Percentiles rank a stretch among this genome's conserved stretches.
Conservation (phyloP, 495 filamentous ascomycete species). For the Antarctomyces pellizariae region DNA sequence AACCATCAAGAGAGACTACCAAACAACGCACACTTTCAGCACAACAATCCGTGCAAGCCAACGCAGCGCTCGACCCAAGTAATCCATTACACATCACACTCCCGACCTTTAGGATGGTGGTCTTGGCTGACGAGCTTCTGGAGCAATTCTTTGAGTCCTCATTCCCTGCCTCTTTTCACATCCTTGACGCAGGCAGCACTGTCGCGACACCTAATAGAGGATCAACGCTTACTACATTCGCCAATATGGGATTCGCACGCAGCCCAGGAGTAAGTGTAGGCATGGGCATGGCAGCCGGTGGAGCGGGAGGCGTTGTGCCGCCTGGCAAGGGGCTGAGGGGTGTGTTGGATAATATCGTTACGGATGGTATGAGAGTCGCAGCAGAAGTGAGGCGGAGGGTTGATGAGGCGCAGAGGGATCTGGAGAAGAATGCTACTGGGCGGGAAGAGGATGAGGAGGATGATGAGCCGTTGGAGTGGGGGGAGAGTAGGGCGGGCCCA, state of each 20-base stretch:
- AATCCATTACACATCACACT: constrained; percentile 90
- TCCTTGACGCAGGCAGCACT: constrained; percentile 22
- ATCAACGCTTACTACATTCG: constrained; percentile 58
- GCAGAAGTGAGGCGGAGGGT: constrained; percentile 73
- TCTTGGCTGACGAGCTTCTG: constrained; percentile 83
- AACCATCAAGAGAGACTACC: not conserved
- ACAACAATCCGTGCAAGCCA: constrained; percentile 40
- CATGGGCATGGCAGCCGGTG: constrained; percentile 15
- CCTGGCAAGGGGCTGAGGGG: constrained; percentile 66
- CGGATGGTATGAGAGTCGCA: constrained; percentile 86
- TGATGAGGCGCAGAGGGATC: constrained; percentile 75
- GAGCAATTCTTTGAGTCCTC: constrained; percentile 87
- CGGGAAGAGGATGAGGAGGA: constrained; percentile 46
- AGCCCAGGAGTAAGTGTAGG: constrained; percentile 19
- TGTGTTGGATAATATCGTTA: constrained; percentile 90
- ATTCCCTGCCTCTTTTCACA: constrained; percentile 40
- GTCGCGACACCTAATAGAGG: constrained; percentile 16
- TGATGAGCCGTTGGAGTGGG: constrained; percentile 26
- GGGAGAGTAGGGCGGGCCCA: constrained; percentile 16
- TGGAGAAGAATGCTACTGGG: constrained; percentile 51
- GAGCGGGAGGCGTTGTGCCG: constrained; percentile 14
- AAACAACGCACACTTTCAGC: constrained; percentile 21
- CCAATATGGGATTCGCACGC: constrained; percentile 33
- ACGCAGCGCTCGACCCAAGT: constrained; percentile 72
- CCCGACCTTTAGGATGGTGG: constrained; percentile 95